Conservation (phyloP, 1,284 basidiomycete genomes). For the Sporisorium exsertum region DNA sequence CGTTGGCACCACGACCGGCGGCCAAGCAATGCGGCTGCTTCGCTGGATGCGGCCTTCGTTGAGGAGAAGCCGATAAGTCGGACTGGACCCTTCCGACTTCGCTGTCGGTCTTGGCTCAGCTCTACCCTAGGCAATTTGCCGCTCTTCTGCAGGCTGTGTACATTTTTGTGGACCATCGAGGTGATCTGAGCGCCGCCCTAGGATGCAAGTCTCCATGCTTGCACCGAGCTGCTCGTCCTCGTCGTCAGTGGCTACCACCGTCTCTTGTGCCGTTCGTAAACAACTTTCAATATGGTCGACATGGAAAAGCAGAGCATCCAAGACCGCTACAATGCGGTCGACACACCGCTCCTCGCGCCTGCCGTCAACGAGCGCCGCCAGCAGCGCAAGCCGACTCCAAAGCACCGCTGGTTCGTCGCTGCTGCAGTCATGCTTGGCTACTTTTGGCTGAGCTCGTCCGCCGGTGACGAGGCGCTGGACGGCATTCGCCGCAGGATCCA, state of each 20-base stretch:
- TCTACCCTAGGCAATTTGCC: background rate
- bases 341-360: constrained; percentile 20
- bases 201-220: background rate
- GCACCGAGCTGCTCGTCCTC: background rate
- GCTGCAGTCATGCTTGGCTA: constrained; percentile 13
- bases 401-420: constrained; percentile 24
- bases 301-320: constrained; percentile 28
- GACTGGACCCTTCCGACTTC: constrained; percentile 19
- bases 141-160: background rate
- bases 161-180: background rate
- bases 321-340: constrained; percentile 39
- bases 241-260: background rate
- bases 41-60: constrained; percentile 1
- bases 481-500: constrained; percentile 18
- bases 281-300: constrained; percentile 14
- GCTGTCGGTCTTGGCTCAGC: constrained; percentile 6
- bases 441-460: constrained; percentile 27
- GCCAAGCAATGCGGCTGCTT: background rate
- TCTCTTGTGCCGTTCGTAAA: background rate
- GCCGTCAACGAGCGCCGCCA: constrained; percentile 7
- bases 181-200: constrained; percentile 10
- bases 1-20: background rate
- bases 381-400: constrained; percentile 25
- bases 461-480: constrained; percentile 12
- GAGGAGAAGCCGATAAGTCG: constrained; percentile 9